Evolutionary conservation across 2,329 filamentous ascomycete species (phyloP).

Genomic region (Aspergillus fumigatus): DNA sequence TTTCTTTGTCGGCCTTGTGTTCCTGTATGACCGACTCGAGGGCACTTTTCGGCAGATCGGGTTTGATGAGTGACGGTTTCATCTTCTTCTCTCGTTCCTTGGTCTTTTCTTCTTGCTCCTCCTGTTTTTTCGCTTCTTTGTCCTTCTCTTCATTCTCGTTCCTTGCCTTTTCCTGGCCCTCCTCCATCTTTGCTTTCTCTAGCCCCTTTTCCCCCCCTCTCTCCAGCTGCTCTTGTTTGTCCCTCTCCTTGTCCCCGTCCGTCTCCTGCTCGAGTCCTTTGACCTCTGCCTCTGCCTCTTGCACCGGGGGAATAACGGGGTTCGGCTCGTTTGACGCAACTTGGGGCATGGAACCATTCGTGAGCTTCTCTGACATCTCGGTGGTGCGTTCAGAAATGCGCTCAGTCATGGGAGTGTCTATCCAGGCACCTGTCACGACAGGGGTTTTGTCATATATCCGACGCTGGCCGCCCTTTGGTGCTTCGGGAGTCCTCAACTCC

Average conservation of each 20-base stretch:
- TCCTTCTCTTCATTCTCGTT: background rate
- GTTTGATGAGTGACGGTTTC: conserved; percentile 27
- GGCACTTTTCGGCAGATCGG: conserved; percentile 39
- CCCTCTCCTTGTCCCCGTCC: background rate
- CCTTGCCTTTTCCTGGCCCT: background rate
- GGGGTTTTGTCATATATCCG: conserved; percentile 41
- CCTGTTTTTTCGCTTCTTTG: background rate
- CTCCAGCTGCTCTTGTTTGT: conserved; percentile 1
- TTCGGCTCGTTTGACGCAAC: conserved; percentile 6
- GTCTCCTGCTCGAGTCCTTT: background rate
- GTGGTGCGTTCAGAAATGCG: conserved; percentile 25
- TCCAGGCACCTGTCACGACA: conserved; percentile 43
- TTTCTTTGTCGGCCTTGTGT: conserved; percentile 34
- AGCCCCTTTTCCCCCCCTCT: conserved; percentile 2
- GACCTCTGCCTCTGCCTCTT: conserved; percentile 2
- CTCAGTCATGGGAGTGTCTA: conserved; percentile 44
- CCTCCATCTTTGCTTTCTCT: conserved; percentile 1
- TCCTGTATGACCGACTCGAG: conserved; percentile 40
- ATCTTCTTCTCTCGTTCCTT: conserved; percentile 11
- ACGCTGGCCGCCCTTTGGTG: conserved; percentile 25
- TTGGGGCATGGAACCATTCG: conserved; percentile 22
- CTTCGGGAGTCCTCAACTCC: conserved; percentile 30
- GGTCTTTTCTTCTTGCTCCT: background rate
- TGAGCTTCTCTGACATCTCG: conserved; percentile 19
- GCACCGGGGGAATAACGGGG: conserved; percentile 2